These are phyloP conservation scores for Daphne laureola DNA, from an alignment of 441 rosid species.

Conservation along the genomic window DNA sequence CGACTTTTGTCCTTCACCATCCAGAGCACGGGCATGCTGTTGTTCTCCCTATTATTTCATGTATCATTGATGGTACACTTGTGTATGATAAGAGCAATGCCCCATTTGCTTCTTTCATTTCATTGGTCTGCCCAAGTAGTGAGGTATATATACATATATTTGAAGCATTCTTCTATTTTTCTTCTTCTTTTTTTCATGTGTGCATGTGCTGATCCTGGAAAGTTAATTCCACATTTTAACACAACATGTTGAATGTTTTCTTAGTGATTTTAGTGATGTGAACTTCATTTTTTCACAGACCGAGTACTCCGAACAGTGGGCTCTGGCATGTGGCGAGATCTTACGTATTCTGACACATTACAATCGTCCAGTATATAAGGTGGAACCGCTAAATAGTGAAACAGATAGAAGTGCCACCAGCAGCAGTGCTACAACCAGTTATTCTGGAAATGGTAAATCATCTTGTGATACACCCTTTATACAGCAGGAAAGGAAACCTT, in stretches of 20 bases:
- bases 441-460: conserved; percentile 34
- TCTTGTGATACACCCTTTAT: conserved; percentile 34
- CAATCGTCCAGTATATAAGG: conserved; percentile 92
- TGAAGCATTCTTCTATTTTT: no score
- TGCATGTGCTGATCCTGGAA: conserved; percentile 1
- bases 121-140: conserved; percentile 73
- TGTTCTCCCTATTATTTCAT: conserved; percentile 92
- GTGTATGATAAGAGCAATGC: conserved; percentile 71
- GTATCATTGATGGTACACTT: conserved; percentile 81
- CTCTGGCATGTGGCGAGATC: conserved; percentile 96
- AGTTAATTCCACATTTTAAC: conserved; percentile 1
- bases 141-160: conserved; percentile 46
- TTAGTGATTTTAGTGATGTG: background rate
- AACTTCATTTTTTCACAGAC: conserved; percentile 35
- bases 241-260: conserved; percentile 1
- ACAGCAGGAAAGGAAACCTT: conserved; percentile 79
- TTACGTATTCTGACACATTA: conserved; percentile 94
- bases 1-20: conserved; percentile 93
- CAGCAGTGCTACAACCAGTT: conserved; percentile 36
- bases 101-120: conserved; percentile 94
- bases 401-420: conserved; percentile 41
- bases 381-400: conserved; percentile 53
- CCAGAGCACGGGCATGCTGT: conserved; percentile 99
- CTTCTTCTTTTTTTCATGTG: background rate
- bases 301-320: conserved; percentile 99